Base-by-base conservation (phyloP, 1,139 yeast species). In the Scheffersomyces illinoinensis region DNA sequence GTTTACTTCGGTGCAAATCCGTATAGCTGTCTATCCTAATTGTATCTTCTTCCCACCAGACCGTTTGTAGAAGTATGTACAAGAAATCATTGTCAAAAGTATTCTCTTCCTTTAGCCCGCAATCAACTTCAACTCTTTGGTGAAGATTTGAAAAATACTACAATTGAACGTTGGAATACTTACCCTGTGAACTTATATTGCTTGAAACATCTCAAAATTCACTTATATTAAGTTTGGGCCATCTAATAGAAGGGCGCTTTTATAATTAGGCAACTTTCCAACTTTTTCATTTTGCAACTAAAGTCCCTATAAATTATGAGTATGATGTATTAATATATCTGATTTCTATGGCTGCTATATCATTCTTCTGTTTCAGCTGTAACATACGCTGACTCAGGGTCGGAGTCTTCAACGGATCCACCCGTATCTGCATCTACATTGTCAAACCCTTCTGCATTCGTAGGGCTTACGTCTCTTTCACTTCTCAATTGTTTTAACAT, bases 401-500 rank as follows among this genome's bases (percentile, higher is more conserved):
- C 43, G 17, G 43, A 33, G 17, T 33, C 43, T 14, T 33, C 43
- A 33, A 12, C 43, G 43, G 17, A 17, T 33, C 43, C 17, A 12
- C 43, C 17, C 14, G 43, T 12, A 12, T 33, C 43, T 12, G 43
- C 17, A 12, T 33, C 43, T 10, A 33, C 43, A 33, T 33, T 14
- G 2, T 12, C 43, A 12, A 33, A 33, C 7, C 17, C 17, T 33
- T 33, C 43, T 33, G 43, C 43, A 12, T 4, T 33, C 17, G 43
- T 12, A 8, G 43, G 43, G 12, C 43, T 33, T 33, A 33, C 43
- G 17, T 33, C 43, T 33, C 43, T 33, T 33, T 61, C 68, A 47
- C 58, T 64, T 50, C 84, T 62, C 33, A 81, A 67, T 56, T 77
- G 76, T 56, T 71, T 72, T 59, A 81, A 72, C 84, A 81, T 79